Percentiles rank a stretch among this genome's conserved stretches.
These are phyloP conservation scores for Nakazawaea ernobii DNA, from an alignment of 805 yeast species.

Conservation along the genomic window DNA sequence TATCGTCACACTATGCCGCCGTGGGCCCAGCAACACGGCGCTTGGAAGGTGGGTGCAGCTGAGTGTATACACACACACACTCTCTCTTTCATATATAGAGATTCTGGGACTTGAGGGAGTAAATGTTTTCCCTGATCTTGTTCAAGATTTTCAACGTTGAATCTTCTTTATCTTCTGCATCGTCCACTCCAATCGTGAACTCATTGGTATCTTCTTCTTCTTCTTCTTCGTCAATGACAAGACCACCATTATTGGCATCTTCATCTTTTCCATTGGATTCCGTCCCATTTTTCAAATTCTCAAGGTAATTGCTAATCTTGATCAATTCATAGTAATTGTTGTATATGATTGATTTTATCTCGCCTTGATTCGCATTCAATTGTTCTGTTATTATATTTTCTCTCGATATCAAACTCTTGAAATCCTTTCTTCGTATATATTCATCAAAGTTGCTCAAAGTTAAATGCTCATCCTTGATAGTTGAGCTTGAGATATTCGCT, in stretches of 20 bases:
- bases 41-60: no score
- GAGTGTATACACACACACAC: no score
- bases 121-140: slow-evolving; percentile 18
- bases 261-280: neutral
- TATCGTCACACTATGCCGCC: neutral
- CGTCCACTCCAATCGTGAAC: slow-evolving; percentile 11
- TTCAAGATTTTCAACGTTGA: slow-evolving; percentile 18
- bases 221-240: neutral
- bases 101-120: slow-evolving; percentile 15
- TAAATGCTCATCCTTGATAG: slow-evolving; percentile 15
- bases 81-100: slow-evolving; percentile 6
- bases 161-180: slow-evolving; percentile 14
- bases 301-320: slow-evolving; percentile 54
- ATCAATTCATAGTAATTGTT: slow-evolving; percentile 72
- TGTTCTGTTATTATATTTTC: slow-evolving; percentile 37
- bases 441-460: slow-evolving; percentile 26
- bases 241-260: neutral
- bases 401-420: slow-evolving; percentile 26
- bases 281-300: slow-evolving; percentile 22
- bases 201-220: slow-evolving; percentile 9
- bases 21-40: no score
- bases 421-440: slow-evolving; percentile 23
- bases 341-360: slow-evolving; percentile 65
- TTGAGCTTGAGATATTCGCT: neutral
- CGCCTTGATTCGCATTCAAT: slow-evolving; percentile 49